A percentile compares a stretch with the other conserved stretches of the same genome.
These are phyloP conservation scores for Aspergillus ustus DNA, from an alignment of 2,329 filamentous ascomycete species.

Conservation along the genomic window DNA sequence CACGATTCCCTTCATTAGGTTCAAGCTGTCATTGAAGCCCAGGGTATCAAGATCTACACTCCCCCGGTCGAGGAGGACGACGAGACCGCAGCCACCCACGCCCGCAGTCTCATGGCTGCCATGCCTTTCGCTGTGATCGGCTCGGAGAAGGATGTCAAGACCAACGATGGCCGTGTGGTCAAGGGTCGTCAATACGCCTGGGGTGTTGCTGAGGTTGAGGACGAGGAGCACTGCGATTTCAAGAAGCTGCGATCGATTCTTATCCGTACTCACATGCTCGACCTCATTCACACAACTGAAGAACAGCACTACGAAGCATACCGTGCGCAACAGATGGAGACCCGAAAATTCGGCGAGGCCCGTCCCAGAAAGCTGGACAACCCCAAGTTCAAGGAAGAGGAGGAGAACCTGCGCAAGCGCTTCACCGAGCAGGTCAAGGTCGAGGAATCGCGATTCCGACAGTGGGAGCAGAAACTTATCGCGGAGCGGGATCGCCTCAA, in stretches of 20 bases:
- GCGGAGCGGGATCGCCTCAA: constrained; percentile 97
- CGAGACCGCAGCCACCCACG: constrained; percentile 92
- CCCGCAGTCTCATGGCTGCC: constrained; percentile 89
- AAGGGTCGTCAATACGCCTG: constrained; percentile 99
- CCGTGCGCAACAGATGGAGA: constrained; percentile 99
- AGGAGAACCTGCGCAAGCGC: constrained; percentile 95
- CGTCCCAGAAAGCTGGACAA: constrained; percentile 98
- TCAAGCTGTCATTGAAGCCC: constrained; percentile 91
- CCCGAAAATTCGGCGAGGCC: constrained; percentile 97
- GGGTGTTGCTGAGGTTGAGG: constrained; percentile 99
- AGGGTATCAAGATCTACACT: constrained; percentile 99
- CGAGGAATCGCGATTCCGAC: constrained; percentile 97
- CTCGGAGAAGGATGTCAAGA: constrained; percentile 99
- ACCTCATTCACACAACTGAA: constrained; percentile 99
- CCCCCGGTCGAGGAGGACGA: constrained; percentile 98
- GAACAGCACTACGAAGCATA: constrained; percentile 99
- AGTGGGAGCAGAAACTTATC: constrained; percentile 99
- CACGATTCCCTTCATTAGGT: constrained; percentile 62
- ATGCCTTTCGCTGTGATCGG: constrained; percentile 99
- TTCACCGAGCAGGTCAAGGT: constrained; percentile 99
- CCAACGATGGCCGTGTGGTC: constrained; percentile 90
- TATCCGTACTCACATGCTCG: constrained; percentile 99
- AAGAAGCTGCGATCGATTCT: constrained; percentile 99
- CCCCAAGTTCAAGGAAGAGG: constrained; percentile 99
- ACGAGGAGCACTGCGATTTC: constrained; percentile 99